A percentile compares a stretch with the other conserved stretches of the same genome.
phyloP scores from a whole-genome alignment of 208 protist species.

The Trypanosoma cruzi region DNA sequence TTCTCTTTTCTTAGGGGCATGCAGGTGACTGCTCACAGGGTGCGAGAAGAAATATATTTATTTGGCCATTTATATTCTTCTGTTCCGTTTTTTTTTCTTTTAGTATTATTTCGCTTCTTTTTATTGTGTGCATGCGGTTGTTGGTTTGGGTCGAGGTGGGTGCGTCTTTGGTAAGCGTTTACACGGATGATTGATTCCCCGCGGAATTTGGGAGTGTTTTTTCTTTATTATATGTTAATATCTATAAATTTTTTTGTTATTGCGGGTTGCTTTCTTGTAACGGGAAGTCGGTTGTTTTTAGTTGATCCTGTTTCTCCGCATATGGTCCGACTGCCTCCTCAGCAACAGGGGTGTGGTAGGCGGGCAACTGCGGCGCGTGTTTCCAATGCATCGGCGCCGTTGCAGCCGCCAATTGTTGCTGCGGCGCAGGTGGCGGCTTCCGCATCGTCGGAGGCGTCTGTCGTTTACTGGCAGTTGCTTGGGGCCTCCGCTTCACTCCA shows the following conservation, averaged over 20 bases:
- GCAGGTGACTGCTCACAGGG: neutral
- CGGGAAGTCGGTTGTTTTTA: neutral
- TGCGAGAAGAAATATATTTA: neutral
- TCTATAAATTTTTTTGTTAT: neutral
- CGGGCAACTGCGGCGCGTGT: neutral
- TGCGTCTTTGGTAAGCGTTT: neutral
- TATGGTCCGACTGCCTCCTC: slow-evolving; percentile 21
- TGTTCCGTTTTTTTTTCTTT: slow-evolving; percentile 2
- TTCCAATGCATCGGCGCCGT: neutral
- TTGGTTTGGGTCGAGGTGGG: neutral
- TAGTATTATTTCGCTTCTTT: neutral
- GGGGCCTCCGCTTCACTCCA: slow-evolving; percentile 41
- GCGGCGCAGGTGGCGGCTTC: neutral
- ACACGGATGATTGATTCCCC: neutral
- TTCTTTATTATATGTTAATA: neutral
- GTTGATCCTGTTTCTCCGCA: neutral
- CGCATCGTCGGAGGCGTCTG: neutral
- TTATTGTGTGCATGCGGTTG: neutral
- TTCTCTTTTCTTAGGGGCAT: neutral
- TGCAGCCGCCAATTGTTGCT: neutral
- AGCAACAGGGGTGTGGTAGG: neutral
- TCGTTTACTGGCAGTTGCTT: slow-evolving; percentile 57
- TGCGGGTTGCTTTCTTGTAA: neutral
- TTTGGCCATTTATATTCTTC: neutral
- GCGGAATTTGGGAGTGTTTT: neutral